Percentiles rank a stretch among this genome's conserved stretches.
Evolutionary conservation across 1,284 basidiomycete genomes (phyloP).

Genomic region (Phylloporus sp.): DNA sequence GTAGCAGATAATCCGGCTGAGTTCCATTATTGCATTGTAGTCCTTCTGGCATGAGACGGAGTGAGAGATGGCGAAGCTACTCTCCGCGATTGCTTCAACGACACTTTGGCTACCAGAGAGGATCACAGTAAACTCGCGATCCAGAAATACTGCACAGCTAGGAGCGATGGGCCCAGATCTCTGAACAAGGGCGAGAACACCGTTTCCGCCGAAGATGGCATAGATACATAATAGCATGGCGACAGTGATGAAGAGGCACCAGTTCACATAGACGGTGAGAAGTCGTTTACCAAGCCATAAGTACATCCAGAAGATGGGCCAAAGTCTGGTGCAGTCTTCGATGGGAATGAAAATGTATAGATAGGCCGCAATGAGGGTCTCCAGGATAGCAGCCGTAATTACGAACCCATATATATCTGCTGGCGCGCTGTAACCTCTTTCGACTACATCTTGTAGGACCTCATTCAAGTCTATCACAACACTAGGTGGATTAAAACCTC

Average conservation of each 20-base stretch:
- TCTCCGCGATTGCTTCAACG: not conserved
- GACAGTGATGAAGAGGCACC: no score
- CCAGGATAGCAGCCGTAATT: no score
- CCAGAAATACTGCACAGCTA: not conserved
- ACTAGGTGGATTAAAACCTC: not conserved
- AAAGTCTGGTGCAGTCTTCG: no score
- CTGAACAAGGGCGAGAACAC: not conserved
- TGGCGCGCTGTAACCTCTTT: not conserved
- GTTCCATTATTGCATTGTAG: no score
- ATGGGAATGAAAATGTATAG: no score
- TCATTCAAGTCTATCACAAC: not conserved
- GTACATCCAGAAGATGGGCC: not conserved
- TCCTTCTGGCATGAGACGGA: no score
- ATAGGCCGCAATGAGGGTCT: no score
- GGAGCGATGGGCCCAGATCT: not conserved
- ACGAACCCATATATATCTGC: no score
- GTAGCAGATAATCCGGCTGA: not conserved
- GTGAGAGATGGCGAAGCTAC: no score
- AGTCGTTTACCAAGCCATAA: not conserved
- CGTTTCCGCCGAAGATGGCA: not conserved
- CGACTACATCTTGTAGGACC: not conserved
- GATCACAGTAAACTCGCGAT: not conserved
- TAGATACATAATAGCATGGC: not conserved
- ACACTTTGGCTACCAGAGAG: not conserved
- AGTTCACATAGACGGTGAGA: no score